phyloP scores from a whole-genome alignment of 2,329 filamentous ascomycete genomes.

The Sarocladiaceae sp. region DNA sequence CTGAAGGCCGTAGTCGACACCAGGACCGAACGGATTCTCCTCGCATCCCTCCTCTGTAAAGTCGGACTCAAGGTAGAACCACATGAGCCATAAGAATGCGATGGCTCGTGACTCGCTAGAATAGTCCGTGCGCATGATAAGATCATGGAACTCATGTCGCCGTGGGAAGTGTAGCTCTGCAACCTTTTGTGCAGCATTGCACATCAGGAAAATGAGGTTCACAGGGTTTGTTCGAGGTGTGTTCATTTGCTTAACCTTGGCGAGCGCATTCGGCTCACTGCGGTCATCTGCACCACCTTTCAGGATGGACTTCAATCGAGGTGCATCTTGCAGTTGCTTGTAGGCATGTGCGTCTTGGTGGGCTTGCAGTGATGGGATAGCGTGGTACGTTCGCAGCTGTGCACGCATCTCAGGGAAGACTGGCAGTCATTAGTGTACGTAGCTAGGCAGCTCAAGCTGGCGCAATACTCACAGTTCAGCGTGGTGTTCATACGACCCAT shows the following conservation, averaged over 20 bases:
- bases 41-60: conserved; percentile 84
- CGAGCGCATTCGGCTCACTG: conserved; percentile 75
- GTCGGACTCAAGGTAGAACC: conserved; percentile 97
- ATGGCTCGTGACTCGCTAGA: conserved; percentile 78
- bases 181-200: conserved; percentile 83
- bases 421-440: conserved; percentile 28
- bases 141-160: conserved; percentile 87
- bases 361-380: conserved; percentile 92
- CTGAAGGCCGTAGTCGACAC: conserved; percentile 60
- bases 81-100: conserved; percentile 97
- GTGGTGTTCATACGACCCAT: conserved; percentile 99
- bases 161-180: conserved; percentile 89
- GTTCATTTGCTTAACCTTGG: conserved; percentile 66
- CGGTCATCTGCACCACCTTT: conserved; percentile 94
- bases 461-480: conserved; percentile 72
- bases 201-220: conserved; percentile 93
- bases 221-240: conserved; percentile 88
- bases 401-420: conserved; percentile 99
- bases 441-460: not conserved
- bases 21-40: conserved; percentile 83
- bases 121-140: conserved; percentile 85
- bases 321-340: conserved; percentile 96
- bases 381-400: conserved; percentile 94
- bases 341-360: conserved; percentile 94
- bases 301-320: conserved; percentile 90